Evolutionary conservation across 1,284 basidiomycete species (phyloP).

Genomic region (Ceratobasidium theobromae): DNA sequence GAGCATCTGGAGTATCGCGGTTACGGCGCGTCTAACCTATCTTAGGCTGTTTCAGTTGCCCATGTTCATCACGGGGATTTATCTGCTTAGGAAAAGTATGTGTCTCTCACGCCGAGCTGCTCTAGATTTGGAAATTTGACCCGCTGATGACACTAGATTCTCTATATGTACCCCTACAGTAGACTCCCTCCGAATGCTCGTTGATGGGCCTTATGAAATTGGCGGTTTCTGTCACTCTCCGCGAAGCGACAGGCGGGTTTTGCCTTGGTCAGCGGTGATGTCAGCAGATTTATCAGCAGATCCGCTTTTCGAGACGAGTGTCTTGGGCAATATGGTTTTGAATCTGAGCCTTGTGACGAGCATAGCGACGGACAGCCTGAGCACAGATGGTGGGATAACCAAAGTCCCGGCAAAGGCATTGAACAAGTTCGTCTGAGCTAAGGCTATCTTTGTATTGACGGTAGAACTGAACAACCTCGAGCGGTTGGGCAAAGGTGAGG

Average conservation of each 20-base stretch:
- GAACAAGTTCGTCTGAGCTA: neutral
- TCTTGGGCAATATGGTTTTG: neutral
- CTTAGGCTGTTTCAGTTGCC: constrained; percentile 73
- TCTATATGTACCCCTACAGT: constrained; percentile 11
- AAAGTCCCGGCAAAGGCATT: neutral
- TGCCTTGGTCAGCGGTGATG: no score
- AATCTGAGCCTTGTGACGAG: neutral
- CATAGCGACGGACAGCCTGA: neutral
- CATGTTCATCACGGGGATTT: constrained; percentile 67
- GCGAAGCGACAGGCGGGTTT: no score
- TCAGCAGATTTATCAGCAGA: no score
- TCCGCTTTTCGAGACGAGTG: no score
- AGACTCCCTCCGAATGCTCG: no score
- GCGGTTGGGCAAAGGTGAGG: constrained; percentile 4
- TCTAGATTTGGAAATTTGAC: no score
- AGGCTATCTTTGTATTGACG: neutral
- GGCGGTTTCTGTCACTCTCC: no score
- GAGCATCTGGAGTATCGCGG: constrained; percentile 29
- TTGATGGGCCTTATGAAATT: no score
- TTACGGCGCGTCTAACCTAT: neutral
- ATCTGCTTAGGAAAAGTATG: constrained; percentile 64
- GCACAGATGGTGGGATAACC: neutral
- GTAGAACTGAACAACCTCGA: neutral
- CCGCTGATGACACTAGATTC: neutral
- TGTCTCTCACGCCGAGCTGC: constrained; percentile 34